phyloP scores from a whole-genome alignment of 129 eudicot species.

The Oenanthe sinensis region DNA sequence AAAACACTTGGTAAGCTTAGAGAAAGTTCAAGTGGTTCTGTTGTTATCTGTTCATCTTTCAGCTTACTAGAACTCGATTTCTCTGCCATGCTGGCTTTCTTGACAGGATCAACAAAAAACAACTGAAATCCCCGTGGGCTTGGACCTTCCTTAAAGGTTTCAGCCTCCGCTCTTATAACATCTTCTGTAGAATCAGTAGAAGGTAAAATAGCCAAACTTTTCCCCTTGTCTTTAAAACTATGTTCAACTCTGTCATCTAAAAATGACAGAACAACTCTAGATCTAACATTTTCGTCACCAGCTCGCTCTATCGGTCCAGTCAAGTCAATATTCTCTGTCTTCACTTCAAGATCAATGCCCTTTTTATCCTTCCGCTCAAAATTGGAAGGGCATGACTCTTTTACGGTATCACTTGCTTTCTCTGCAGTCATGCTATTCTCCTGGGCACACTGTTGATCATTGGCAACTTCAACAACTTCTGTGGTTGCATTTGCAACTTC shows the following conservation, averaged over 20 bases:
- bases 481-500: constrained; percentile 24
- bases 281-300: constrained; percentile 21
- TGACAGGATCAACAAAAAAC: constrained; percentile 60
- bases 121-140: constrained; percentile 74
- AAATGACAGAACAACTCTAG: constrained; percentile 25
- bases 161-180: constrained; percentile 23
- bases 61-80: constrained; percentile 29
- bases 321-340: constrained; percentile 22
- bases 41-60: constrained; percentile 53
- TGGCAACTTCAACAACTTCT: constrained; percentile 20
- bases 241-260: constrained; percentile 34
- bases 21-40: constrained; percentile 81
- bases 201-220: constrained; percentile 43
- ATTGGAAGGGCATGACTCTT: constrained; percentile 22
- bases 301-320: constrained; percentile 21
- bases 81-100: constrained; percentile 43
- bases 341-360: constrained; percentile 32
- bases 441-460: constrained; percentile 17
- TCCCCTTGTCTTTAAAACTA: constrained; percentile 76
- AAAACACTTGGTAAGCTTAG: constrained; percentile 91
- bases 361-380: constrained; percentile 26
- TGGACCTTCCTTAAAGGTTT: constrained; percentile 57
- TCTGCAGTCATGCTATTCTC: constrained; percentile 29
- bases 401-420: constrained; percentile 13
- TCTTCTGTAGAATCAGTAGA: constrained; percentile 17